These are phyloP conservation scores for Trichoderma semiorbis DNA, from an alignment of 2,329 filamentous ascomycete genomes.

Conservation along the genomic window DNA sequence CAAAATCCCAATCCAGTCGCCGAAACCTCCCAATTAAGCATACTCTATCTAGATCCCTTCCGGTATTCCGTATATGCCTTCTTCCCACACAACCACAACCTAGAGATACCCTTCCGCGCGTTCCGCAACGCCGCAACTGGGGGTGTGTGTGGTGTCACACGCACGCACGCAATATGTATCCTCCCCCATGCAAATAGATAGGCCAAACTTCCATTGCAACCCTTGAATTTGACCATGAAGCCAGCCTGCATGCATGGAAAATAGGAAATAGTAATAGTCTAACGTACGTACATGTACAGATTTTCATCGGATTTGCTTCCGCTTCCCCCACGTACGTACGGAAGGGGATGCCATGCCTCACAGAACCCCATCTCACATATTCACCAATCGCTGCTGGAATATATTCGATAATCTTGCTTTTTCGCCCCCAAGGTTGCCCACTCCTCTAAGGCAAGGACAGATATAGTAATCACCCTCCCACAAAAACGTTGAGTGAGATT, in stretches of 20 bases:
- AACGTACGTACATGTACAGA: neutral
- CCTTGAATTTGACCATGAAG: neutral
- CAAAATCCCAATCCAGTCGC: neutral
- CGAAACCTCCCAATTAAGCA: neutral
- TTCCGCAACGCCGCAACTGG: neutral
- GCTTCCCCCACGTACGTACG: neutral
- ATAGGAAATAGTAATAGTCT: neutral
- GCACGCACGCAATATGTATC: neutral
- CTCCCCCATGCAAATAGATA: neutral
- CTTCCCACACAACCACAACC: neutral
- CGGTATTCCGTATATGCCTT: neutral
- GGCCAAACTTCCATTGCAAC: neutral
- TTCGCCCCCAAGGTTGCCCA: neutral
- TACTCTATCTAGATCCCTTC: neutral
- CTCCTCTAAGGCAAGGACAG: neutral
- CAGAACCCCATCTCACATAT: neutral
- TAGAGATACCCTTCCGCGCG: slow-evolving; percentile 1
- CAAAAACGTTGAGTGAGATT: neutral
- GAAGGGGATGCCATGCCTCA: neutral
- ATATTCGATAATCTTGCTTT: neutral
- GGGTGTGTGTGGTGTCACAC: neutral
- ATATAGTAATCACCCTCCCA: neutral
- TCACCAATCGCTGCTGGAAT: neutral
- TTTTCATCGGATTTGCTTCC: neutral
- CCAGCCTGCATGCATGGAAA: neutral